Conservation (phyloP, 495 filamentous ascomycete species). For the Xylaria bambusicola region DNA sequence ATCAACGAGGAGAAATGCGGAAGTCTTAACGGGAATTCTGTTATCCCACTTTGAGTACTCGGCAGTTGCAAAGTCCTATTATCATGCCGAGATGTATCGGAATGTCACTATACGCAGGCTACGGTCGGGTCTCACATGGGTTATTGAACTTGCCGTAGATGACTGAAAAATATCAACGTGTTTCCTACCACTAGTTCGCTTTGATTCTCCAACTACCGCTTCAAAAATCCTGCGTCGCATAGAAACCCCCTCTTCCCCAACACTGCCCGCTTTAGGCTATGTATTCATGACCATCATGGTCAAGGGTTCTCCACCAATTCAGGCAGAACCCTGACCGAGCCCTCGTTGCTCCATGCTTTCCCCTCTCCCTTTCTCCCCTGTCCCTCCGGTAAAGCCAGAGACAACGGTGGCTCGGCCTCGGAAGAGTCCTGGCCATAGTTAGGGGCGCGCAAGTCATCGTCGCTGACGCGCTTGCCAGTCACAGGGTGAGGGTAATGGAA, state of each 20-base stretch:
- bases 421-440: constrained; percentile 41
- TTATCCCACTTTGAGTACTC: constrained; percentile 1
- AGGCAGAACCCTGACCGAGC: constrained; percentile 40
- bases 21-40: not conserved
- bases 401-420: constrained; percentile 45
- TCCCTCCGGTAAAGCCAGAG: constrained; percentile 44
- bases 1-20: not conserved
- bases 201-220: constrained; percentile 28
- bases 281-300: not conserved
- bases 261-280: constrained; percentile 30
- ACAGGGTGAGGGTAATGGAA: constrained; percentile 60
- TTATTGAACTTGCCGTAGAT: not conserved
- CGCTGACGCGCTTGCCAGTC: constrained; percentile 44
- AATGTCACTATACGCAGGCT: not conserved
- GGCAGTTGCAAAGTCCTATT: constrained; percentile 6
- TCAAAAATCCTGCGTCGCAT: not conserved
- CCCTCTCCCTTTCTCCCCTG: constrained; percentile 40
- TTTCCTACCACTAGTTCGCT: not conserved
- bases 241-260: constrained; percentile 7
- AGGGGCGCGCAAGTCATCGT: constrained; percentile 53
- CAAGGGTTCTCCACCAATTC: constrained; percentile 40
- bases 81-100: no score
- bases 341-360: constrained; percentile 35
- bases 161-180: not conserved
- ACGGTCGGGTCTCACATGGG: not conserved